Percentiles rank a stretch among this genome's conserved stretches.
phyloP scores from a whole-genome alignment of 2,329 filamentous ascomycete species.

The Calonectria leucothoes region DNA sequence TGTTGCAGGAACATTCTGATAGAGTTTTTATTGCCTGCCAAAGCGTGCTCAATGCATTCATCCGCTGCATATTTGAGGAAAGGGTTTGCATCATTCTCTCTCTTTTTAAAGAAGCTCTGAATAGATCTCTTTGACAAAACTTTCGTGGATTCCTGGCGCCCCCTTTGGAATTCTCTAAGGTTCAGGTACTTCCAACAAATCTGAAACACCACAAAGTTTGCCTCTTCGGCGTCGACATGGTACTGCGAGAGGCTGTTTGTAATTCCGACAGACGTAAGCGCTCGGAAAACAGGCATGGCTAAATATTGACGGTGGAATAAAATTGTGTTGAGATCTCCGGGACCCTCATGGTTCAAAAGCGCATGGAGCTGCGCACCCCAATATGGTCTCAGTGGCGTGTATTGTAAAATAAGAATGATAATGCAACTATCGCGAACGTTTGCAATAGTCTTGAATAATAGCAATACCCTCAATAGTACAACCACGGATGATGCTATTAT shows the following conservation, averaged over 20 bases:
- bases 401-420: background rate
- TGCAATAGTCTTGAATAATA: background rate
- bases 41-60: background rate
- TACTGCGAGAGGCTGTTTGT: background rate
- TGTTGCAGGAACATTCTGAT: background rate
- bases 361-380: background rate
- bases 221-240: background rate
- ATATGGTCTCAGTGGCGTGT: background rate
- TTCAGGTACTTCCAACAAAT: background rate
- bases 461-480: background rate
- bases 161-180: background rate
- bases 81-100: background rate
- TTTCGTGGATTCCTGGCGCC: background rate
- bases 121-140: background rate
- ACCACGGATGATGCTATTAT: background rate
- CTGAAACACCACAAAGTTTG: background rate
- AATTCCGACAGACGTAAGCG: background rate
- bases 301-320: background rate
- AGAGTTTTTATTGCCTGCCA: background rate
- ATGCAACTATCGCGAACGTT: background rate
- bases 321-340: background rate
- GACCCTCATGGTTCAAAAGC: background rate
- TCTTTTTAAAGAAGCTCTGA: background rate
- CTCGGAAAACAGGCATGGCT: background rate
- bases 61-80: background rate